Conservation (phyloP, 257 asterid species). For the Nicotiana otophora region DNA sequence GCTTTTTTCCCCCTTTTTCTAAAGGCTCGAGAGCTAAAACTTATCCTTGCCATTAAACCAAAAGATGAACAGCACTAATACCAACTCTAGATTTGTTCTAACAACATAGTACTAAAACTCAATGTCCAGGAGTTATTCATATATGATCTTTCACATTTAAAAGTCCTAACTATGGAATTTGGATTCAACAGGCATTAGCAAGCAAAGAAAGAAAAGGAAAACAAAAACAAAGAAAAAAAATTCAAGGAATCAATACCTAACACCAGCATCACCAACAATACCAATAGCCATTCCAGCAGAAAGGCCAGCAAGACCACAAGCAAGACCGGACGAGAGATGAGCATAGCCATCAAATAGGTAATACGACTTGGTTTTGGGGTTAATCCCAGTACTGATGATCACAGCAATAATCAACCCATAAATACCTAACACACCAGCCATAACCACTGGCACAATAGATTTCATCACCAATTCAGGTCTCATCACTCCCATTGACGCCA, state of each 20-base stretch:
- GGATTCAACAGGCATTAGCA: background rate
- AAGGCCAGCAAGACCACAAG: conserved; percentile 83
- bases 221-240: too few relatives aligned
- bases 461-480: conserved; percentile 86
- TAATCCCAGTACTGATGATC: conserved; percentile 76
- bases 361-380: conserved; percentile 73
- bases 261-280: conserved; percentile 88
- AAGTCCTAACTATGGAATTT: background rate
- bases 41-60: background rate
- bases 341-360: conserved; percentile 86
- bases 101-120: background rate
- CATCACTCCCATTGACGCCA: conserved; percentile 91
- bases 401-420: conserved; percentile 82
- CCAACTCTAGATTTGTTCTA: background rate
- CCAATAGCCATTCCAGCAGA: conserved; percentile 91
- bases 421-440: conserved; percentile 91
- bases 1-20: background rate
- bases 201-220: background rate
- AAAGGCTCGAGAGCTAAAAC: background rate
- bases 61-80: background rate
- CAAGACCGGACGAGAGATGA: conserved; percentile 71
- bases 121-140: background rate
- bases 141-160: background rate
- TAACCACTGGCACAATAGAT: conserved; percentile 78
- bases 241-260: conserved; percentile 37